Conservation (phyloP, 768 basidiomycete genomes). For the Phanerodontia chrysosporium region DNA sequence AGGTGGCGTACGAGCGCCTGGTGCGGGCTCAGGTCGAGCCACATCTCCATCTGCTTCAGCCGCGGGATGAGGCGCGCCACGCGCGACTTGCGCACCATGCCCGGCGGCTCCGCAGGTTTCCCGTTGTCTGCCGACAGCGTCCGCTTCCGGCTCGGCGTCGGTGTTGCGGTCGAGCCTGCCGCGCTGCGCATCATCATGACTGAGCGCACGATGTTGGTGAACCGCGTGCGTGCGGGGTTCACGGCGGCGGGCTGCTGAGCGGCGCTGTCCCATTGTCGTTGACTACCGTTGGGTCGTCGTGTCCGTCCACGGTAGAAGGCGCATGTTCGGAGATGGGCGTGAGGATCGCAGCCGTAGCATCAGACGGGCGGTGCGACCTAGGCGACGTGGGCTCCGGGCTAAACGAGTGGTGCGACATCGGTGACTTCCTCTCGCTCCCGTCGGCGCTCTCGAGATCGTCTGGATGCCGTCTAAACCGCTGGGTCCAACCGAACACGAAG, state of each 20-base stretch:
- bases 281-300: conserved; percentile 16
- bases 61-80: conserved; percentile 52
- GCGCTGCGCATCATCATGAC: conserved; percentile 41
- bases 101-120: conserved; percentile 24
- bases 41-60: conserved; percentile 47
- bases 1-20: conserved; percentile 65
- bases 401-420: conserved; percentile 4
- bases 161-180: conserved; percentile 24
- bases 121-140: conserved; percentile 24
- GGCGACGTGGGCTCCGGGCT: conserved; percentile 21
- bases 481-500: conserved; percentile 1
- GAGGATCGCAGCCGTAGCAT: conserved; percentile 15
- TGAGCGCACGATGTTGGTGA: conserved; percentile 40
- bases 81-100: conserved; percentile 45
- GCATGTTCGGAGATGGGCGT: conserved; percentile 20
- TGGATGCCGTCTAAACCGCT: not conserved
- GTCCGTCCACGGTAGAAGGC: conserved; percentile 18
- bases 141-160: conserved; percentile 15
- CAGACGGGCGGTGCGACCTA: conserved; percentile 12
- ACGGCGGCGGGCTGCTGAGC: conserved; percentile 10
- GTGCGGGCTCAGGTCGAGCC: conserved; percentile 62
- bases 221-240: conserved; percentile 32
- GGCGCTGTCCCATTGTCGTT: conserved; percentile 16
- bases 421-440: conserved; percentile 10
- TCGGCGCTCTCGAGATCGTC: conserved; percentile 7